Evolutionary conservation across 1,284 basidiomycete species (phyloP), one percentile per base, ranked within the genome.

Genomic region (Amylostereum areolatum): DNA sequence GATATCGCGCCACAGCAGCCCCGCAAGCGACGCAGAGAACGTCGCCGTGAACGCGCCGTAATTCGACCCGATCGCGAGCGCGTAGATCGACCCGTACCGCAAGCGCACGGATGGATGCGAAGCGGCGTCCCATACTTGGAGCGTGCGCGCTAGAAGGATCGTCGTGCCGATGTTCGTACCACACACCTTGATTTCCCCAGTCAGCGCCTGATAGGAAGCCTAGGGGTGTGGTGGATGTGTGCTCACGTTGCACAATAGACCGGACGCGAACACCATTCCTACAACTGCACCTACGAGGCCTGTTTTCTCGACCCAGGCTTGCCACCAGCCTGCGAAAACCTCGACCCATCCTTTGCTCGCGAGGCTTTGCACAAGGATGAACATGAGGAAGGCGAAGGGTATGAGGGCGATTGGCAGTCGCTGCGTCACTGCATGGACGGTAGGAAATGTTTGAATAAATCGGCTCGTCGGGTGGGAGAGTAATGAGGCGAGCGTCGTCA

Each of bases 91-190:
- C 47, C 67, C 73, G 35, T 69, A 52, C 7, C 39, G 58, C 49
- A 28, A 53, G 49, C 24, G 63, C 66, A 24, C 61, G 53, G 34
- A 67, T 59, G 50, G 65, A 59, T 60, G 47, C 7, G 53, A 39
- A 5, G 56, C 43, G 10, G 61, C 43, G 52, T 62, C 51, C 69
- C 69, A 73, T 32, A 65, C 60, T 53, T 74, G 74, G 5, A 83
- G 62, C 33, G 84, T 74, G 40, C 83, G 74, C 40, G 83, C 81
- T 25, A 97, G 79, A 29, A 99, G 75, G 61, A 99, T 96, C 0
- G 95, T 97, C 2, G 92, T 90, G 37, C 95, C 96, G 50, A 98
- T 97, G 65, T 97, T 97, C 8, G 95, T 97, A 0, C 94, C 94
- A 25, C 89, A 83, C 44, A 94, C 63, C 78, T 74, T 55, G 30